phyloP scores from a whole-genome alignment of 2,329 filamentous ascomycete genomes.

The Penicillium sp. region DNA sequence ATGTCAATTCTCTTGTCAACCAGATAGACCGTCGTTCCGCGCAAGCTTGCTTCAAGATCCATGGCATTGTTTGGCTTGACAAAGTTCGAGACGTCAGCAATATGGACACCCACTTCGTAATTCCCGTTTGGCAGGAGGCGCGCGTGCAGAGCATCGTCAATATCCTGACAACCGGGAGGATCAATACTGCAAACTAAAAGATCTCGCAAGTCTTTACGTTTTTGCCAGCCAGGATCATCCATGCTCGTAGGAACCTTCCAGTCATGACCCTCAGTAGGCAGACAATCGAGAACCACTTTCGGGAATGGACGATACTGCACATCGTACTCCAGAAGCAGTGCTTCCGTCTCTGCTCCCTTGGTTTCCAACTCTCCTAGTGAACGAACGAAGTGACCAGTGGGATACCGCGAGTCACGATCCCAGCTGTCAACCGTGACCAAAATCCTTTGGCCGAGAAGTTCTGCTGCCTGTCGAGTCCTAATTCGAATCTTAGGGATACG shows the following conservation, averaged over 20 bases:
- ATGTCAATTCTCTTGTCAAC: constrained; percentile 99
- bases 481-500: constrained; percentile 93
- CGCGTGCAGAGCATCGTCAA: constrained; percentile 94
- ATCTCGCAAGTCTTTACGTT: constrained; percentile 75
- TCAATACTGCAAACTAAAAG: constrained; percentile 96
- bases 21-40: constrained; percentile 93
- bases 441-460: constrained; percentile 85
- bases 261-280: constrained; percentile 85
- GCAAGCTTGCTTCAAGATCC: constrained; percentile 90
- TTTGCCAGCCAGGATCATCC: constrained; percentile 82
- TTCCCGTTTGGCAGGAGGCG: constrained; percentile 83
- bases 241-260: constrained; percentile 83
- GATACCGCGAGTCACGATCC: constrained; percentile 90
- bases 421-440: constrained; percentile 92
- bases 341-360: constrained; percentile 96
- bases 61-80: constrained; percentile 96
- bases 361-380: constrained; percentile 91
- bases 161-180: constrained; percentile 92
- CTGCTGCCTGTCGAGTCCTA: constrained; percentile 81
- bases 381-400: constrained; percentile 87
- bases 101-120: constrained; percentile 93
- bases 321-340: constrained; percentile 88
- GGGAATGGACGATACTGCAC: constrained; percentile 97
- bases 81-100: constrained; percentile 98
- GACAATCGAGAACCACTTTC: constrained; percentile 88